phyloP scores from a whole-genome alignment of 2,329 filamentous ascomycete species.

The Gliomastix tumulicola region DNA sequence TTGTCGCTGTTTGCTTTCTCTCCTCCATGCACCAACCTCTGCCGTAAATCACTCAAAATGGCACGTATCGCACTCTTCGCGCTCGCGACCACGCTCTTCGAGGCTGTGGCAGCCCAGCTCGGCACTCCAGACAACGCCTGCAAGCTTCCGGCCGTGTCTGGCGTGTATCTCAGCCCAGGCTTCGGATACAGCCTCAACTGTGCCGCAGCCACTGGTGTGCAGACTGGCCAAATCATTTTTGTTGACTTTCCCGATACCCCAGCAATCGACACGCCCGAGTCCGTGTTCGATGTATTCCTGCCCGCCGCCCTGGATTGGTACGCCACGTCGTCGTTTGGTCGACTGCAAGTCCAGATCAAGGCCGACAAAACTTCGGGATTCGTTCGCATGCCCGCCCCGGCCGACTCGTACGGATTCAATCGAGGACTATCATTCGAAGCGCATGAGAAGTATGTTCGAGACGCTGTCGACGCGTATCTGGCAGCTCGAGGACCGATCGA shows the following conservation, averaged over 20 bases:
- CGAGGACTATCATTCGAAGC: neutral
- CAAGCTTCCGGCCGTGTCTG: slow-evolving; percentile 13
- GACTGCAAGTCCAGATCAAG: slow-evolving; percentile 12
- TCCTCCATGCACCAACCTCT: no score
- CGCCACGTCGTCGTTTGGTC: neutral
- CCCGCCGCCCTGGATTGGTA: slow-evolving; percentile 6
- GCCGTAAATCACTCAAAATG: no score
- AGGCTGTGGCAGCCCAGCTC: no score
- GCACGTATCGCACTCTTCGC: no score
- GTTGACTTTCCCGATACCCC: slow-evolving; percentile 23
- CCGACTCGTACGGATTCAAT: neutral
- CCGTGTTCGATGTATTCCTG: slow-evolving; percentile 14
- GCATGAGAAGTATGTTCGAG: slow-evolving; percentile 1
- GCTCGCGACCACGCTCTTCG: no score
- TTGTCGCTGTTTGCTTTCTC: no score
- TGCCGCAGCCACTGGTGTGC: slow-evolving; percentile 19
- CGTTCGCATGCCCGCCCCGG: slow-evolving; percentile 15
- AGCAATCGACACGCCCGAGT: slow-evolving; percentile 11
- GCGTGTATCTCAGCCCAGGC: slow-evolving; percentile 17
- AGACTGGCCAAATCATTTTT: slow-evolving; percentile 25
- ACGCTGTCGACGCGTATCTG: slow-evolving; percentile 1
- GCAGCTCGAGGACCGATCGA: neutral
- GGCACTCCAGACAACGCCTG: slow-evolving; percentile 2
- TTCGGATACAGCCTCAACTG: slow-evolving; percentile 19
- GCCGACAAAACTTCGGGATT: slow-evolving; percentile 11